Evolutionary conservation across 129 eudicot genomes (phyloP).

Genomic region (Saussurea involucrata): DNA sequence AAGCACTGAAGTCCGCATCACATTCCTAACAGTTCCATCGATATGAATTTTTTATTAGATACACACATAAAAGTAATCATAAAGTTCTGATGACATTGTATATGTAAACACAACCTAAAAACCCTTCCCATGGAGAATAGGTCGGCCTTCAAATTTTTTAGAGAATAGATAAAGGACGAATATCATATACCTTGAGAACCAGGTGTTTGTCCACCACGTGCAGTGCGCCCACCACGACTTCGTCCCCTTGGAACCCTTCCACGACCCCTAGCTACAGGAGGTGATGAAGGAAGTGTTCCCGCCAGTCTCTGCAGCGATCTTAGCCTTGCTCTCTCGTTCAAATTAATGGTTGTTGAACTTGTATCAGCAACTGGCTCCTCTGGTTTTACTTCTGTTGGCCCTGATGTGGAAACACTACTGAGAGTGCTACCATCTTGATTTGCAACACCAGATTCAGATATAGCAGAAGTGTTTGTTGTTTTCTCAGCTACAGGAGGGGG

Average conservation of each 20-base stretch:
- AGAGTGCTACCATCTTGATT: slow-evolving; percentile 27
- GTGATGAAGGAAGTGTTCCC: slow-evolving; percentile 28
- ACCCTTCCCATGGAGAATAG: background rate
- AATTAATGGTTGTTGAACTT: slow-evolving; percentile 58
- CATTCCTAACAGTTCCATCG: slow-evolving; percentile 27
- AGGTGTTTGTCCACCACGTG: slow-evolving; percentile 56
- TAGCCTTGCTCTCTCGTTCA: slow-evolving; percentile 60
- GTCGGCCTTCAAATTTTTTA: background rate
- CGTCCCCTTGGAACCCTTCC: slow-evolving; percentile 62
- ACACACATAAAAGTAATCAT: background rate
- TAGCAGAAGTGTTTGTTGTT: slow-evolving; percentile 21
- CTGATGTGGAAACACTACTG: slow-evolving; percentile 25
- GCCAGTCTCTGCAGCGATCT: slow-evolving; percentile 53
- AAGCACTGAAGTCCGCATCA: background rate
- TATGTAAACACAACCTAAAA: background rate
- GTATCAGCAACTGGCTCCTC: slow-evolving; percentile 35
- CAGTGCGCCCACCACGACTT: slow-evolving; percentile 55
- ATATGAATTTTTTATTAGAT: background rate
- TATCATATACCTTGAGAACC: slow-evolving; percentile 42
- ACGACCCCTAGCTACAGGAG: slow-evolving; percentile 61
- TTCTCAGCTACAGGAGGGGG: slow-evolving; percentile 23
- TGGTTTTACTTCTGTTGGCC: slow-evolving; percentile 33
- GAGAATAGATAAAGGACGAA: background rate
- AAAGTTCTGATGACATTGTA: background rate
- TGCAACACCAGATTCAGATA: slow-evolving; percentile 24